phyloP scores from a whole-genome alignment of 139 green algal genomes.

The Micractinium conductrix region DNA sequence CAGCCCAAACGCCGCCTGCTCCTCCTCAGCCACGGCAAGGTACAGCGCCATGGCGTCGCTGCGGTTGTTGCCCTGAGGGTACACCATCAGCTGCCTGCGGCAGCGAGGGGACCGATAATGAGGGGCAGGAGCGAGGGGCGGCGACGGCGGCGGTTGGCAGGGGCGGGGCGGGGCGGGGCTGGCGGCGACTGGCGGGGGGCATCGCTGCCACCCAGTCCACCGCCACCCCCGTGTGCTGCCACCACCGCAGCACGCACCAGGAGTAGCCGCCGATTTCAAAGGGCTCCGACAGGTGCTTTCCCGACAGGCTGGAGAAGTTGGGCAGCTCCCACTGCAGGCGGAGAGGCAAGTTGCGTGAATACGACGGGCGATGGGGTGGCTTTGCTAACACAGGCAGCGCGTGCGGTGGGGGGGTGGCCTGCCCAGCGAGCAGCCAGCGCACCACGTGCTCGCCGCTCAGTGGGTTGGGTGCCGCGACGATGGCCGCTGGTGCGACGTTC shows the following conservation, averaged over 20 bases:
- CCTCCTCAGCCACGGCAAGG: constrained; percentile 76
- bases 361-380: no score
- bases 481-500: neutral
- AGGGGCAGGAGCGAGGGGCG: no score
- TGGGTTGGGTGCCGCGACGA: neutral
- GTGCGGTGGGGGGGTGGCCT: neutral
- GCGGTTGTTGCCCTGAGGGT: constrained; percentile 69
- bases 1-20: constrained; percentile 59
- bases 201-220: neutral
- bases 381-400: neutral
- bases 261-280: constrained; percentile 83
- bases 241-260: constrained; percentile 58
- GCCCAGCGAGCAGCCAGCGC: no score
- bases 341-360: neutral
- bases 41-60: constrained; percentile 66
- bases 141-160: no score
- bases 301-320: constrained; percentile 5
- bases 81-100: constrained; percentile 82
- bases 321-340: constrained; percentile 38
- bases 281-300: constrained; percentile 64
- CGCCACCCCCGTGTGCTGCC: neutral
- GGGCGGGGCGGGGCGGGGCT: no score
- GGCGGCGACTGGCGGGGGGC: no score
- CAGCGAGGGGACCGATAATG: no score
- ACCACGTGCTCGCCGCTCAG: constrained; percentile 39